Evolutionary conservation across 1,284 basidiomycete species (phyloP), one percentile per base, ranked within the genome.

Genomic region (Thelephora terrestris): DNA sequence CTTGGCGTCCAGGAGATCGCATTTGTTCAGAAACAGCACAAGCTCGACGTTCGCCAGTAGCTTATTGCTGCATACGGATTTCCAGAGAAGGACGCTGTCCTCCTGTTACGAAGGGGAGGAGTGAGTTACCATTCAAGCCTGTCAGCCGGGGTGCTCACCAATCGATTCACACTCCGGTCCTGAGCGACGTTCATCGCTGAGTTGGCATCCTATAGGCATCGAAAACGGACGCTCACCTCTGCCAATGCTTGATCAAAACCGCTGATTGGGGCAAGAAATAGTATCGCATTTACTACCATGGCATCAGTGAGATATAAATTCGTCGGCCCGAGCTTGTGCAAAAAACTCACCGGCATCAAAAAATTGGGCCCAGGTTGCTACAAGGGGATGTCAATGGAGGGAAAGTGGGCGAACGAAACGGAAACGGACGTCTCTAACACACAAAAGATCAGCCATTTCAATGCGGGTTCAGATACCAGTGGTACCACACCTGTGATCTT

Each of bases 1-100:
- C 64, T 88, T 88, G 48, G 68, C 58, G 44, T 80, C 76, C 40
- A 87, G 65, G 48, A 88, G 79, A 61, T 88, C 85, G 55, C 85
- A 87, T 57, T 88, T 88, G 66, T 88, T 88, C 47, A 88, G 71
- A 69, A 88, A 88, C 23, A 88, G 71, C 45, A 88, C 78, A 29
- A 88, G 68, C 55, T 86, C 81, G 39, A 85, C 83, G 50, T 75
- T 76, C 16, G 78, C 78, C 1, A 88, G 71, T 4, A 88, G 71
- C 62, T 78, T 83, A 64, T 84, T 85, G 12, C 75, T 76, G 63
- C 84, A 85, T 21, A 88, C 74, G 2, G 79, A 74, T 63, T 85
- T 86, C 85, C 85, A 88, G 0, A 88, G 69, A 12, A 86, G 67
- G n/a, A 87, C 84, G 3, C 79, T 81, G 59, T 88, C 85, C 64